These are phyloP conservation scores for Chalciporus piperatoides DNA, from an alignment of 1,284 basidiomycete genomes.

Conservation along the genomic window DNA sequence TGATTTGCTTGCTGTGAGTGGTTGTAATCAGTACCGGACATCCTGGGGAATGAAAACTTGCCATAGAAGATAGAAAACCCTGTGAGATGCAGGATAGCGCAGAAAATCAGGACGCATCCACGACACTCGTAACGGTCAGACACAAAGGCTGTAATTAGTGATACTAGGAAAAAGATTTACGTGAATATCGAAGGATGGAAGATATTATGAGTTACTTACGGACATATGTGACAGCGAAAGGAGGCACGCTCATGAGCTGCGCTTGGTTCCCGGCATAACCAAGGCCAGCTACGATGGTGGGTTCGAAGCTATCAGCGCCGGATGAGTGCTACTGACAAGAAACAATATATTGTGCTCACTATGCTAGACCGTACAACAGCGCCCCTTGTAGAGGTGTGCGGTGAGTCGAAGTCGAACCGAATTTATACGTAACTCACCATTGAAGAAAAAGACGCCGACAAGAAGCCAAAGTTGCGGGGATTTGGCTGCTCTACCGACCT, in stretches of 20 bases:
- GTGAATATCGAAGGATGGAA: neutral
- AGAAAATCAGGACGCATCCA: slow-evolving; percentile 38
- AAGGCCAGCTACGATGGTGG: slow-evolving; percentile 47
- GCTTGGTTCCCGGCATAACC: slow-evolving; percentile 43
- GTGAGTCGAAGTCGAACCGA: neutral
- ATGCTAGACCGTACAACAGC: slow-evolving; percentile 37
- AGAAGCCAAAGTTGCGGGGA: slow-evolving; percentile 14
- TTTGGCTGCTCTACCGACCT: neutral
- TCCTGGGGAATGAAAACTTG: slow-evolving; percentile 18
- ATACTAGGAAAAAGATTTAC: slow-evolving; percentile 27
- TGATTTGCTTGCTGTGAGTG: slow-evolving; percentile 23
- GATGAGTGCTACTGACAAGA: neutral
- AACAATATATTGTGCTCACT: slow-evolving; percentile 13
- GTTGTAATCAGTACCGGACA: no score
- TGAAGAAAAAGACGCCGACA: slow-evolving; percentile 27
- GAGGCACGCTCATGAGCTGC: slow-evolving; percentile 50
- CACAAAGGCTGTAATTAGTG: slow-evolving; percentile 38
- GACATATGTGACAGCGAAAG: slow-evolving; percentile 42
- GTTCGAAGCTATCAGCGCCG: slow-evolving; percentile 43
- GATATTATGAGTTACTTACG: slow-evolving; percentile 26
- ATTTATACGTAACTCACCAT: slow-evolving; percentile 18
- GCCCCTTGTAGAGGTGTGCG: slow-evolving; percentile 34
- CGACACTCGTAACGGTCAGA: slow-evolving; percentile 45
- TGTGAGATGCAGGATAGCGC: slow-evolving; percentile 37
- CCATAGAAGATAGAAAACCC: slow-evolving; percentile 51